Evolutionary conservation across 2,329 filamentous ascomycete species (phyloP).

Genomic region (Xylariaceae sp.): DNA sequence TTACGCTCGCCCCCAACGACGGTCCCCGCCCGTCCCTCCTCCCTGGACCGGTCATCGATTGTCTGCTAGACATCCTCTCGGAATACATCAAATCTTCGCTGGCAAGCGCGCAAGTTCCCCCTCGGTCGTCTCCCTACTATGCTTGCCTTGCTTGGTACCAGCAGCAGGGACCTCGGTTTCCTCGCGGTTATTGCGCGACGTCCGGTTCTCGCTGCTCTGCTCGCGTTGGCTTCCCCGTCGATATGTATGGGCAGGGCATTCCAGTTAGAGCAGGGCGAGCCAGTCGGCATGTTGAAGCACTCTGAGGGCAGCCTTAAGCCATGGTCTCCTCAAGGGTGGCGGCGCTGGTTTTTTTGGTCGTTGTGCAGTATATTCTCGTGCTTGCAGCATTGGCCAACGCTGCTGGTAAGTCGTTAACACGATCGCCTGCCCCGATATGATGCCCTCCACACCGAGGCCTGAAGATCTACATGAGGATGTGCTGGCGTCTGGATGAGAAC

Average conservation of each 20-base stretch:
- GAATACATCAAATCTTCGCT: constrained; percentile 2
- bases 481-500: neutral
- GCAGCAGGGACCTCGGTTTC: neutral
- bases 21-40: neutral
- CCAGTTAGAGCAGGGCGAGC: neutral
- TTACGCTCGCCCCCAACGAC: neutral
- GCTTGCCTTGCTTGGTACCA: constrained; percentile 3
- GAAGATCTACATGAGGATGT: neutral
- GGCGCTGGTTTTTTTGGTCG: neutral
- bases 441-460: neutral
- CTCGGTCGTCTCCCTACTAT: constrained; percentile 6
- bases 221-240: constrained; percentile 7
- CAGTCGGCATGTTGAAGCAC: neutral
- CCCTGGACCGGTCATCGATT: neutral
- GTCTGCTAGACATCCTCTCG: neutral
- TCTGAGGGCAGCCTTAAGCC: neutral
- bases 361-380: neutral
- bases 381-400: neutral
- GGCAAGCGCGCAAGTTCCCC: constrained; percentile 6
- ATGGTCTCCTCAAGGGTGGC: constrained; percentile 1
- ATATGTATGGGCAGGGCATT: constrained; percentile 5
- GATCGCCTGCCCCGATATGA: neutral
- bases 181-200: constrained; percentile 2
- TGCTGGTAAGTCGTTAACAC: neutral
- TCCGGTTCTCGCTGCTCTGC: neutral